Conservation (phyloP, 2,329 filamentous ascomycete genomes). For the Fusarium mexicanum region DNA sequence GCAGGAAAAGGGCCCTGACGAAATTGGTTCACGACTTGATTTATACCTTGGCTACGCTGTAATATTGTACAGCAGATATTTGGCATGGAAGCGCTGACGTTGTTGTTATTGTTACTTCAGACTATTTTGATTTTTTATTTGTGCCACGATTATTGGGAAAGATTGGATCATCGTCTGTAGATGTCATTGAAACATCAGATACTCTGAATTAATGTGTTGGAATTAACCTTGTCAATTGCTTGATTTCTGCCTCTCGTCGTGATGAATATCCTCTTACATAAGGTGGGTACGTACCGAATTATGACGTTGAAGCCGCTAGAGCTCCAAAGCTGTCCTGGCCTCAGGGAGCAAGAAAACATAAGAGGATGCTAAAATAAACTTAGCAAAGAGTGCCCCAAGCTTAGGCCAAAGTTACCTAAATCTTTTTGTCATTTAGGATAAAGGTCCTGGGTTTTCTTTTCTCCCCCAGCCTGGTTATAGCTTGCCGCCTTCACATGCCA, state of each 20-base stretch:
- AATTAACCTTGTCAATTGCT: neutral
- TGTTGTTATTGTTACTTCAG: slow-evolving; percentile 5
- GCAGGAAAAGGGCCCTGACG: slow-evolving; percentile 3
- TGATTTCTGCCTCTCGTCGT: neutral
- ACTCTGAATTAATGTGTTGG: neutral
- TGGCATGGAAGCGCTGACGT: slow-evolving; percentile 26
- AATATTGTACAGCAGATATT: slow-evolving; percentile 10
- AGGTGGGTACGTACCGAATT: slow-evolving; percentile 23
- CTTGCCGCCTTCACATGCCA: slow-evolving; percentile 38
- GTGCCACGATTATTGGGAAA: slow-evolving; percentile 34
- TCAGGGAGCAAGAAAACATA: too few relatives aligned
- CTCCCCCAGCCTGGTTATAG: neutral
- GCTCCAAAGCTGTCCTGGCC: slow-evolving; percentile 2
- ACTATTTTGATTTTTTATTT: slow-evolving; percentile 2
- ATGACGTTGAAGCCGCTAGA: slow-evolving; percentile 38
- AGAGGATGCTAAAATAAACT: too few relatives aligned
- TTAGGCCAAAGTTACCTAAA: too few relatives aligned
- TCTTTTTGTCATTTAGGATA: too few relatives aligned
- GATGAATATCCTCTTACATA: neutral
- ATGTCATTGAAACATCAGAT: neutral
- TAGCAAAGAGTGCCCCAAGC: too few relatives aligned
- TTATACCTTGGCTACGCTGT: slow-evolving; percentile 29
- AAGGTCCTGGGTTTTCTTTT: too few relatives aligned
- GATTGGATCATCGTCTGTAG: slow-evolving; percentile 3
- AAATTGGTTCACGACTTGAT: slow-evolving; percentile 23